These are phyloP conservation scores for Termitomyces sp. DNA, from an alignment of 768 basidiomycete genomes.

Conservation along the genomic window DNA sequence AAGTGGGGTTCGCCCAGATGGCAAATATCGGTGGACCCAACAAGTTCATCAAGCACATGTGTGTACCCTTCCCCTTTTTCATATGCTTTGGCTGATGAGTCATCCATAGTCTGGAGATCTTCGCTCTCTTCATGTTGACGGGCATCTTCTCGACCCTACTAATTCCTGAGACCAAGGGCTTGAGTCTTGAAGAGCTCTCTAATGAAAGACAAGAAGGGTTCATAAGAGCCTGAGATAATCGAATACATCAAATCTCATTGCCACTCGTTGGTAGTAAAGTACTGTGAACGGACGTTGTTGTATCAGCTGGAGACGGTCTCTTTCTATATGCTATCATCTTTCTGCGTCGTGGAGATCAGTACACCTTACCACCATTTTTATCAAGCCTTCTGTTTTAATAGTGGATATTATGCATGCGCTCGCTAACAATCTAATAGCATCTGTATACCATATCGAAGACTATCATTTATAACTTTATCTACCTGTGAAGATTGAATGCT, in stretches of 20 bases:
- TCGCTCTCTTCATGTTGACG: slow-evolving; percentile 83
- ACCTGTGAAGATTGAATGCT: no score
- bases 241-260: not conserved
- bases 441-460: not conserved
- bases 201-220: slow-evolving; percentile 65
- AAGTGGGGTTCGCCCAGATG: slow-evolving; percentile 69
- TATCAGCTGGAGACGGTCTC: not conserved
- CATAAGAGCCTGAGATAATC: slow-evolving; percentile 26
- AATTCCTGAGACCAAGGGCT: slow-evolving; percentile 71
- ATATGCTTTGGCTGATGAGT: slow-evolving; percentile 1
- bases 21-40: slow-evolving; percentile 63
- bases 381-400: not conserved
- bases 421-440: not conserved
- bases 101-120: slow-evolving; percentile 57
- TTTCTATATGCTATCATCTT: not conserved
- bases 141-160: slow-evolving; percentile 79
- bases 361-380: not conserved
- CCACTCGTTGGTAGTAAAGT: not conserved
- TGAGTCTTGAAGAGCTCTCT: slow-evolving; percentile 65
- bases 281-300: not conserved
- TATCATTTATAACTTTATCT: no score
- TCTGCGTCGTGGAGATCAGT: not conserved
- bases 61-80: slow-evolving; percentile 19
- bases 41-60: slow-evolving; percentile 66
- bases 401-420: not conserved